These are phyloP conservation scores for Leptodontidium sp. DNA, from an alignment of 2,329 filamentous ascomycete species.

Conservation along the genomic window DNA sequence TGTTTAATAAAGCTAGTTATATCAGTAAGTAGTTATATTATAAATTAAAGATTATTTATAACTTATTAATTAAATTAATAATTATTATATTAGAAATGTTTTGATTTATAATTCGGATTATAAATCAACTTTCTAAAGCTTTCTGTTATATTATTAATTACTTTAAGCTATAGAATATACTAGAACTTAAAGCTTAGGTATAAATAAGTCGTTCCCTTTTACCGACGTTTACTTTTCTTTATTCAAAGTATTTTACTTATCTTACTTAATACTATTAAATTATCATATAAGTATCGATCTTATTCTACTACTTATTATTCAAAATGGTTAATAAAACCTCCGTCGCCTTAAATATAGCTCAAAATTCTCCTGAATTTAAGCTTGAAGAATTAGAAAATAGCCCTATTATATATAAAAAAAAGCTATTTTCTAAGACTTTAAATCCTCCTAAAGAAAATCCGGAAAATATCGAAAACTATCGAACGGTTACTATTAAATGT, in stretches of 20 bases:
- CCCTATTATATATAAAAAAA: not conserved
- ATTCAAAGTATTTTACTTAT: not conserved
- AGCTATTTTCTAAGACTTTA: conserved; percentile 1
- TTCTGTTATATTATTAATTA: conserved; percentile 1
- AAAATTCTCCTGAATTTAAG: conserved; percentile 3
- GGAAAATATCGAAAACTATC: conserved; percentile 2
- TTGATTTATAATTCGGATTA: conserved; percentile 1
- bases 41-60: conserved; percentile 1
- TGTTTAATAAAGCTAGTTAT: not conserved
- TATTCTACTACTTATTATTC: not conserved
- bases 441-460: not conserved
- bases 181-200: not conserved
- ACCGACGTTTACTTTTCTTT: not conserved
- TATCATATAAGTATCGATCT: not conserved
- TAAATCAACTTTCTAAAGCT: not conserved
- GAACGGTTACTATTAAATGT: conserved; percentile 7
- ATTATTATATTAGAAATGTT: not conserved
- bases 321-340: not conserved
- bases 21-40: conserved; percentile 2
- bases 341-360: not conserved
- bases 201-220: not conserved
- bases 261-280: not conserved
- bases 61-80: conserved; percentile 2
- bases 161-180: not conserved
- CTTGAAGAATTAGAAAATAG: conserved; percentile 6